Percentiles rank a stretch among this genome's conserved stretches.
Evolutionary conservation across 306 rosid species (phyloP).

Genomic region (Cyclanthera cordifolia): DNA sequence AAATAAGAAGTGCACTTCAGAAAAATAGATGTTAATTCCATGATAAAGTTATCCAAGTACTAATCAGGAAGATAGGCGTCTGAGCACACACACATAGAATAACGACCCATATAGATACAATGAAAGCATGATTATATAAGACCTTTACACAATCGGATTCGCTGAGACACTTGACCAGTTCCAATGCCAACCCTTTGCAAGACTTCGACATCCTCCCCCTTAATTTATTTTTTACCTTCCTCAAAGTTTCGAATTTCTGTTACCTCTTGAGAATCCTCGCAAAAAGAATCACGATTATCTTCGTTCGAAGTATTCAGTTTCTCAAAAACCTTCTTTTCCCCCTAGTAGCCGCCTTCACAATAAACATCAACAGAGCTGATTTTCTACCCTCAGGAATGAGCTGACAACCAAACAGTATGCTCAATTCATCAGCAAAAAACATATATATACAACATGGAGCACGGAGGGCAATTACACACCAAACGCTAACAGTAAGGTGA

Average conservation of each 20-base stretch:
- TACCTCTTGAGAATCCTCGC: neutral
- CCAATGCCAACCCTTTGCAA: conserved; percentile 81
- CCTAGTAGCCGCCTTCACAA: neutral
- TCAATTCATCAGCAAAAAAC: too few relatives aligned
- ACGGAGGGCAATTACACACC: neutral
- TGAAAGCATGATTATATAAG: neutral
- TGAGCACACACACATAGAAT: neutral
- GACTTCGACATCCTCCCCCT: conserved; percentile 62
- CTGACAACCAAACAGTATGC: neutral
- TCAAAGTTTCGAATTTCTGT: neutral
- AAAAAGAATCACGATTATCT: neutral
- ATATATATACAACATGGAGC: neutral
- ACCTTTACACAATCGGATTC: conserved; percentile 87
- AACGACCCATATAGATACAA: neutral
- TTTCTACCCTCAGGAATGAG: neutral
- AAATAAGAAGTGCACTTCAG: neutral
- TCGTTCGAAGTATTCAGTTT: neutral
- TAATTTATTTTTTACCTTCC: neutral
- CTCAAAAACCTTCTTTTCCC: neutral
- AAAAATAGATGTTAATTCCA: neutral
- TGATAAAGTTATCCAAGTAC: neutral
- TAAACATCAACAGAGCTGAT: neutral
- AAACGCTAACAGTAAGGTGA: too few relatives aligned
- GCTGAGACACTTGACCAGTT: conserved; percentile 77
- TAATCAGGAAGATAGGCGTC: neutral